phyloP scores from a whole-genome alignment of 352 stramenopile species.

The Globisporangium uncinulatum region DNA sequence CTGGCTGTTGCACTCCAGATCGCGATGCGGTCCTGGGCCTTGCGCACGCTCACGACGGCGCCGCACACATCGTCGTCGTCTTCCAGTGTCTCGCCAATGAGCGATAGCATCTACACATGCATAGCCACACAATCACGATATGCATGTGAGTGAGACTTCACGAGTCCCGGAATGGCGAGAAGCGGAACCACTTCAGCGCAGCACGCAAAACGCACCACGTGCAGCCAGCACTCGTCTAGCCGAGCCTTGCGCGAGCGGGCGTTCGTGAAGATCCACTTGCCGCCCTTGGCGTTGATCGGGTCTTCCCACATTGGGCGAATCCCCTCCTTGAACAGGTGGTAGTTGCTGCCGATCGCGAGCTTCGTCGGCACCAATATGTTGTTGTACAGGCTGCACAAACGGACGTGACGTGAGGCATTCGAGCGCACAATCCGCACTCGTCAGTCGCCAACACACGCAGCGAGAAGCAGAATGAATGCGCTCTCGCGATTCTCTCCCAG shows the following conservation, averaged over 20 bases:
- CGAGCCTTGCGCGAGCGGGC: constrained; percentile 89
- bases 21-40: constrained; percentile 93
- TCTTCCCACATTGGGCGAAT: constrained; percentile 98
- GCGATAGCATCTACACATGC: constrained; percentile 81
- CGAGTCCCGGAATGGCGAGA: not conserved
- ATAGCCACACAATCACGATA: not conserved
- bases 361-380: constrained; percentile 90
- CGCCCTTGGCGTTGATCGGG: constrained; percentile 90
- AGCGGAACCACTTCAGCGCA: not conserved
- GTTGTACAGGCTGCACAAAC: constrained; percentile 85
- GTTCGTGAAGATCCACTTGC: constrained; percentile 97
- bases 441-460: too few species aligned
- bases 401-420: not conserved
- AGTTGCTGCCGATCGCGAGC: constrained; percentile 92
- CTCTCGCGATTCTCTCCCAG: too few species aligned
- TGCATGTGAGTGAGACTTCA: not conserved
- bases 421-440: too few species aligned
- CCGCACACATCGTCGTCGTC: constrained; percentile 93
- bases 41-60: constrained; percentile 94
- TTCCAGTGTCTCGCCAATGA: constrained; percentile 96
- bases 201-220: constrained; percentile 60
- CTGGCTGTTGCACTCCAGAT: constrained; percentile 91
- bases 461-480: too few species aligned
- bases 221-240: constrained; percentile 95
- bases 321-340: constrained; percentile 97